Percentiles rank a stretch among this genome's conserved stretches.
These are phyloP conservation scores for Cryptococcus sp. DNA, from an alignment of 1,284 basidiomycete genomes.

Conservation along the genomic window DNA sequence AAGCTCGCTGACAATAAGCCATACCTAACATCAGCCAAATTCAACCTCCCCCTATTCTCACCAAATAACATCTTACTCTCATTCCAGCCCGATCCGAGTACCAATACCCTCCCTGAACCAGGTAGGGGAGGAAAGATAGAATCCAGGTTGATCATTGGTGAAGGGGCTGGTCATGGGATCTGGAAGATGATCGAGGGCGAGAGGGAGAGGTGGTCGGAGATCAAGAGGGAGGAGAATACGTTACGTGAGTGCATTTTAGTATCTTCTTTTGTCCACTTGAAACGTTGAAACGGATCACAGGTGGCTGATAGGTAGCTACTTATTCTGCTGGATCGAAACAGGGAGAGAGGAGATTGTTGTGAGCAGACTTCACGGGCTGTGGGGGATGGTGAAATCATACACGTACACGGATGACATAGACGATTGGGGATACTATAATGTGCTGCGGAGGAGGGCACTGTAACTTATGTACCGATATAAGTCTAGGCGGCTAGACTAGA, in stretches of 20 bases:
- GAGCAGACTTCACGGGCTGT: neutral
- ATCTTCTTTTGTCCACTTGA: neutral
- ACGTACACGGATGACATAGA: neutral
- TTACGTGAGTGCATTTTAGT: conserved; percentile 31
- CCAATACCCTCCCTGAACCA: conserved; percentile 27
- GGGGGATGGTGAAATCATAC: neutral
- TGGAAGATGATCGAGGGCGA: conserved; percentile 45
- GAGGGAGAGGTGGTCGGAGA: conserved; percentile 21
- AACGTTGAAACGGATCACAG: neutral
- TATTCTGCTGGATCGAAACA: neutral
- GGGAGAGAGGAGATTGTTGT: neutral
- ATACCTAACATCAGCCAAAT: conserved; percentile 17
- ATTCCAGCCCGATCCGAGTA: conserved; percentile 30
- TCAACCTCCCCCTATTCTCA: conserved; percentile 39
- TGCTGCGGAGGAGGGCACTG: too few relatives aligned
- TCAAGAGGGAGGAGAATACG: conserved; percentile 20
- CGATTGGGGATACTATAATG: too few relatives aligned
- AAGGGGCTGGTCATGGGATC: conserved; percentile 36
- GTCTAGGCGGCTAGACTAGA: too few relatives aligned
- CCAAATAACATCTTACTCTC: conserved; percentile 34
- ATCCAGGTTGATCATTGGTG: conserved; percentile 30
- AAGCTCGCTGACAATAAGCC: conserved; percentile 9
- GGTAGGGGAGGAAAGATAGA: conserved; percentile 29
- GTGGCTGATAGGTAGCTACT: neutral
- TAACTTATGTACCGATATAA: too few relatives aligned